Percentiles rank a stretch among this genome's conserved stretches.
These are phyloP conservation scores for Sclerotinia borealis DNA, from an alignment of 2,329 filamentous ascomycete species.

Conservation along the genomic window DNA sequence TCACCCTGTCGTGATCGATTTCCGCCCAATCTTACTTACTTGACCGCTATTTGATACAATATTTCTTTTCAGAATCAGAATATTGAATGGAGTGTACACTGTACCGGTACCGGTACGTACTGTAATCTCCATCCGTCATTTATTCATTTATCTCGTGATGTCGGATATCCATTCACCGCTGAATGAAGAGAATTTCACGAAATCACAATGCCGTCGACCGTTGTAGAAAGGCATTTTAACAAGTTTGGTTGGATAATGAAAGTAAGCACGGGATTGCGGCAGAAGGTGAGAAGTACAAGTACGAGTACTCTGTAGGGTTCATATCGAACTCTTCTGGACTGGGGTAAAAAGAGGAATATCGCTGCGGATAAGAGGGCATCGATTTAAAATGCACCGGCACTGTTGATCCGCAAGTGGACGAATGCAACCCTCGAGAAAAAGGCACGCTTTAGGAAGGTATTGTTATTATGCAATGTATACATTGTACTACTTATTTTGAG, in stretches of 20 bases:
- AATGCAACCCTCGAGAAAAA: slow-evolving; percentile 6
- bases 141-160: slow-evolving; percentile 5
- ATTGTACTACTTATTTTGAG: not conserved
- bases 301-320: not conserved
- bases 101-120: too few relatives aligned
- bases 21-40: slow-evolving; percentile 31
- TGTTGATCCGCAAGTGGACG: not conserved
- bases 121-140: not conserved
- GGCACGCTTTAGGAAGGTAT: too few relatives aligned
- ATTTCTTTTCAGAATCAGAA: not conserved
- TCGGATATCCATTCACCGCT: slow-evolving; percentile 1
- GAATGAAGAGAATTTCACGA: not conserved
- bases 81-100: not conserved
- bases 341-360: not conserved
- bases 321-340: slow-evolving; percentile 3
- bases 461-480: too few relatives aligned
- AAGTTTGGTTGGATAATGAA: not conserved
- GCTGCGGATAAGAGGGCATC: slow-evolving; percentile 3
- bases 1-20: slow-evolving; percentile 11
- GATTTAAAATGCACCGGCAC: not conserved
- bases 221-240: not conserved
- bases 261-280: slow-evolving; percentile 5
- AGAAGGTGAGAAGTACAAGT: slow-evolving; percentile 1
- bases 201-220: slow-evolving; percentile 2
- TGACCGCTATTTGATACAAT: slow-evolving; percentile 26